Evolutionary conservation across 2,329 filamentous ascomycete species (phyloP).

Genomic region (Phialemoniopsis sp.): DNA sequence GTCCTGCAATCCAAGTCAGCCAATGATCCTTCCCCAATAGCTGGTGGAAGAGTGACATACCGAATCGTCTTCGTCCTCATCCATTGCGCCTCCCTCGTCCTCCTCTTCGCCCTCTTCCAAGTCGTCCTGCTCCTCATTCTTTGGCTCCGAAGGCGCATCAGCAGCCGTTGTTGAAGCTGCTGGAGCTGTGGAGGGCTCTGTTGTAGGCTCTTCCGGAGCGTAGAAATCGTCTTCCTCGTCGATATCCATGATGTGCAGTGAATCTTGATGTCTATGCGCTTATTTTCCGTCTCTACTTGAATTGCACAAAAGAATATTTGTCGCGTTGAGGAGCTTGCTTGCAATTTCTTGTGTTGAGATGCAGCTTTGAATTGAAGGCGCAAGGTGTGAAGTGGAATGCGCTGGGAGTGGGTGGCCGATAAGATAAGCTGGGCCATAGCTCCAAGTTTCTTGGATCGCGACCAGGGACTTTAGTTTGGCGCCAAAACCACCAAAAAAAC

Average conservation of each 20-base stretch:
- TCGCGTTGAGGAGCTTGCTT: too few relatives aligned
- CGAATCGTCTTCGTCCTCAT: conserved; percentile 55
- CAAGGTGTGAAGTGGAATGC: too few relatives aligned
- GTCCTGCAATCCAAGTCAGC: conserved; percentile 36
- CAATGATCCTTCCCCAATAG: not conserved
- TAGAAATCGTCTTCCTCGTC: conserved; percentile 68
- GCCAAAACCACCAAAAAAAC: not conserved
- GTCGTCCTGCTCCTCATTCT: conserved; percentile 42
- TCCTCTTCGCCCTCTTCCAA: conserved; percentile 62
- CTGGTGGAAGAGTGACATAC: conserved; percentile 20
- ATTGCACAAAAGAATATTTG: too few relatives aligned
- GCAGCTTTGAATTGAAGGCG: too few relatives aligned
- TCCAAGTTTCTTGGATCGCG: not conserved
- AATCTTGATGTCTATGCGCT: too few relatives aligned
- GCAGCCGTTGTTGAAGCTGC: conserved; percentile 8
- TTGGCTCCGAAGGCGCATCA: conserved; percentile 20
- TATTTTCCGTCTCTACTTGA: too few relatives aligned
- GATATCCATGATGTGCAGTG: conserved; percentile 50
- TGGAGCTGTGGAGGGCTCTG: conserved; percentile 5
- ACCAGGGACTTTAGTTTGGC: too few relatives aligned
- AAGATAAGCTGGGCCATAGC: too few relatives aligned
- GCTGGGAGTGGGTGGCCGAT: too few relatives aligned
- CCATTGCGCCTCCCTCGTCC: conserved; percentile 56
- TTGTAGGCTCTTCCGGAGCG: conserved; percentile 49
- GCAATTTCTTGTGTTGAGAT: too few relatives aligned